phyloP scores from a whole-genome alignment of 371 early-diverging fungal genomes.

The Mucor ambiguus region DNA sequence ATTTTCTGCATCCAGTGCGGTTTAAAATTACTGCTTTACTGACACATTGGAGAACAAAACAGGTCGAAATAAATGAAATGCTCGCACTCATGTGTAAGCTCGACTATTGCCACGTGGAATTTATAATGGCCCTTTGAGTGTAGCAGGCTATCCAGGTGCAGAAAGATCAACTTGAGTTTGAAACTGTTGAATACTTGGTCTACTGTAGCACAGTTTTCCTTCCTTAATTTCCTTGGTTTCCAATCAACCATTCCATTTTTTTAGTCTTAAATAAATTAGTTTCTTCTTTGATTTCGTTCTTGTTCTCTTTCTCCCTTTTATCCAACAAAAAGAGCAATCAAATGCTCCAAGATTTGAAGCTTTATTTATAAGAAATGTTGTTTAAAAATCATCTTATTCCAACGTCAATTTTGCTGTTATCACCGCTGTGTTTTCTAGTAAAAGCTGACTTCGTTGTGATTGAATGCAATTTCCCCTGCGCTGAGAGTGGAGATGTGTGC shows the following conservation, averaged over 20 bases:
- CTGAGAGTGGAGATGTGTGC: conserved; percentile 11
- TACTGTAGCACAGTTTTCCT: conserved; percentile 21
- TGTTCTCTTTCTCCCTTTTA: neutral
- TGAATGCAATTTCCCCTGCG: conserved; percentile 27
- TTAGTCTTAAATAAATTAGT: neutral
- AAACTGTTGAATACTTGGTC: conserved; percentile 11
- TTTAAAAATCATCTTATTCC: neutral
- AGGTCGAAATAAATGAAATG: neutral
- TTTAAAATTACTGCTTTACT: neutral
- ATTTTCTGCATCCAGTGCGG: neutral
- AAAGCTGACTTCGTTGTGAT: conserved; percentile 13
- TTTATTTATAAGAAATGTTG: neutral
- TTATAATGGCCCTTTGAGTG: neutral
- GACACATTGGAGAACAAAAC: neutral
- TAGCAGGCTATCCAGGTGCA: neutral
- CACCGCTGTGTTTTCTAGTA: neutral
- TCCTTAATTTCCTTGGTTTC: conserved; percentile 18
- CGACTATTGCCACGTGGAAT: neutral
- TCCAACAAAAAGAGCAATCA: neutral
- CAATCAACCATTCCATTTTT: conserved; percentile 6
- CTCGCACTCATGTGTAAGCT: neutral
- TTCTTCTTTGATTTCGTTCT: neutral
- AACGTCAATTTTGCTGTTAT: neutral
- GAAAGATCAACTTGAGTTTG: conserved; percentile 3
- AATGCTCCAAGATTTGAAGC: conserved; percentile 4